A percentile compares a stretch with the other conserved stretches of the same genome.
Conservation (phyloP, 805 yeast genomes). For the Ogataea degrootiae region DNA sequence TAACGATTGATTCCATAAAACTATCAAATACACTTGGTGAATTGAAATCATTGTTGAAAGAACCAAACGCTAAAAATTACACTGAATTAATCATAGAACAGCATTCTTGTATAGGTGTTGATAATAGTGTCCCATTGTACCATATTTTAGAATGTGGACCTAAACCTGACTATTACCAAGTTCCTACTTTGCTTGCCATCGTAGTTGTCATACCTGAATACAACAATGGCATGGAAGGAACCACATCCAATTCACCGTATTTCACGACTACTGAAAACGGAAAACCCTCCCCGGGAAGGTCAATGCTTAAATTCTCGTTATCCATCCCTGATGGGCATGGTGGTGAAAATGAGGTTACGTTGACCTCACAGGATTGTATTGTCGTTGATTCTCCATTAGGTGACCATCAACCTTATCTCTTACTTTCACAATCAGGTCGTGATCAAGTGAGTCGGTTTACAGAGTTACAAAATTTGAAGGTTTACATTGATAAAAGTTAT, state of each 20-base stretch:
- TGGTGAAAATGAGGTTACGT: not conserved
- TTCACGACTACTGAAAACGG: too few relatives aligned
- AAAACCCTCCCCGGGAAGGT: too few relatives aligned
- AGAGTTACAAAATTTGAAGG: too few relatives aligned
- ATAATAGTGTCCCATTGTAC: constrained; percentile 11
- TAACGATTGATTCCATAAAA: constrained; percentile 7
- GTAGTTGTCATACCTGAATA: not conserved
- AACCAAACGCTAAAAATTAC: constrained; percentile 3
- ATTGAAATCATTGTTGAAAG: constrained; percentile 5
- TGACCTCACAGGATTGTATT: constrained; percentile 36
- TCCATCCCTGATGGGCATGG: too few relatives aligned
- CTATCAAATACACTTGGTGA: constrained; percentile 16
- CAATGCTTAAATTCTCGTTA: too few relatives aligned
- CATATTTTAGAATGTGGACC: constrained; percentile 14
- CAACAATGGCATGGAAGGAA: too few relatives aligned
- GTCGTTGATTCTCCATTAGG: constrained; percentile 30
- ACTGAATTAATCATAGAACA: constrained; percentile 13
- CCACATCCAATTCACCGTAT: too few relatives aligned
- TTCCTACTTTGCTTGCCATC: constrained; percentile 16
- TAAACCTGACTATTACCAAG: constrained; percentile 10
- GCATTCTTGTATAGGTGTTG: constrained; percentile 12
- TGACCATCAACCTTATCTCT: constrained; percentile 32
- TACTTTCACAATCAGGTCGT: constrained; percentile 34
- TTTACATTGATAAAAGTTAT: too few relatives aligned
- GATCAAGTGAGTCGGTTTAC: too few relatives aligned